Evolutionary conservation across 2,329 filamentous ascomycete genomes (phyloP), one percentile per base, ranked within the genome.

Genomic region (Penicillium sp.): DNA sequence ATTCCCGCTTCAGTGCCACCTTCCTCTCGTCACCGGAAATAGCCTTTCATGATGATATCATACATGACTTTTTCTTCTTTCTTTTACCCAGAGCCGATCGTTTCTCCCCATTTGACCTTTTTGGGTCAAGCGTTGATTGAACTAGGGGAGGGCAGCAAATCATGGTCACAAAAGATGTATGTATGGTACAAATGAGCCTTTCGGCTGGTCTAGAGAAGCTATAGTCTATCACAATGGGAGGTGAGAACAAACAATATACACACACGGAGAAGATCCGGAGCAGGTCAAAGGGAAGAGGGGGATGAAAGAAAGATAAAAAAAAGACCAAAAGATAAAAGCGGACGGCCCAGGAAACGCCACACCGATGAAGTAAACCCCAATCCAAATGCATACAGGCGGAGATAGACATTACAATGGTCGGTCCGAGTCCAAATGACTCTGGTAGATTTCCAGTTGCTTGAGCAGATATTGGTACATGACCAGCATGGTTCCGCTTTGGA

Each of bases 401-500:
- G 47, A 39, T 36, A 47, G 46, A 46, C 24, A 51, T 55, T 49
- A 60, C 39, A 59, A 48, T 35, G 47, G 33, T 25, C 47, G 47
- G 12, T 28, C 34, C n/a, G 43, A 40, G 45, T 63, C 65, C 26
- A 59, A 56, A 8, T 50, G 29, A n/a, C 45, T 48, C 38, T 66
- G 70, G 59, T 75, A 71, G n/a, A 70, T 58, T 50, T 90, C 86
- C 56, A 97, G 78, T 69, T 84, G 82, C 61, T 86, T 84, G 64
- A 97, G 72, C 47, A 97, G 75, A 51, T 84, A 86, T 73, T 97
- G 91, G 69, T 97, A 97, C 67, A 96, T 76, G 59, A 97, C 90
- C 65, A 97, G 76, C 91, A 97, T 97, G 56, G 89, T 95, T 37
- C 90, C 88, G 63, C 88, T 95, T 74, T 98, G 93, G 49, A 97